Evolutionary conservation across 164 flowering plant species (phyloP).

Genomic region (Echeveria elegans): DNA sequence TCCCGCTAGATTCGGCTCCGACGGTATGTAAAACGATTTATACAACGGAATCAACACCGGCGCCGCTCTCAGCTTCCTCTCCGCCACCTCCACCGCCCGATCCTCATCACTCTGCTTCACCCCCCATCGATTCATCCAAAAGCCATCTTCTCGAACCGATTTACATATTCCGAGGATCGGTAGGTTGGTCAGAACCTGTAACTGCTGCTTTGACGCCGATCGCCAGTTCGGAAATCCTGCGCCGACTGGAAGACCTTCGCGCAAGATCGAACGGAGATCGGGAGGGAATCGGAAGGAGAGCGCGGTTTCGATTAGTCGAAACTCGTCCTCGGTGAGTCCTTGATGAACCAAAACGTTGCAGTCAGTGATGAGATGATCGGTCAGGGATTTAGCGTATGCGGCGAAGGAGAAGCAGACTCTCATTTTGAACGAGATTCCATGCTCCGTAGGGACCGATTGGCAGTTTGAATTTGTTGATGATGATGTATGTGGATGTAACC

Average conservation of each 20-base stretch:
- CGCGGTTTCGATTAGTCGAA: constrained; percentile 42
- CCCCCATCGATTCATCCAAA: constrained; percentile 69
- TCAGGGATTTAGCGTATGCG: constrained; percentile 58
- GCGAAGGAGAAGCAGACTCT: constrained; percentile 87
- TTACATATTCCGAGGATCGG: constrained; percentile 33
- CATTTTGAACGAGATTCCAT: constrained; percentile 10
- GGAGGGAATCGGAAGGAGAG: constrained; percentile 74
- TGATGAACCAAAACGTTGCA: constrained; percentile 30
- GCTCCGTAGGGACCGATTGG: background rate
- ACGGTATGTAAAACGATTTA: constrained; percentile 46
- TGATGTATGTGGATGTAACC: no score
- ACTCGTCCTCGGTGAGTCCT: constrained; percentile 62
- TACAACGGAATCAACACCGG: constrained; percentile 70
- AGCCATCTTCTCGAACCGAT: constrained; percentile 22
- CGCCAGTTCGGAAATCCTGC: constrained; percentile 86
- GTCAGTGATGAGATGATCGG: constrained; percentile 36
- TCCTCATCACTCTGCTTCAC: constrained; percentile 21
- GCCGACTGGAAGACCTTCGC: constrained; percentile 63
- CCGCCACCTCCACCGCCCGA: constrained; percentile 29
- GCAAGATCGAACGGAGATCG: constrained; percentile 72
- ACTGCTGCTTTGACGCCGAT: constrained; percentile 49
- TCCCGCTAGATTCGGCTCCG: constrained; percentile 54
- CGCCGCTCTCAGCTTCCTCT: constrained; percentile 22
- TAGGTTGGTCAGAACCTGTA: constrained; percentile 30
- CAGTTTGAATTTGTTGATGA: background rate